Conservation (phyloP, 2,329 filamentous ascomycete genomes). For the Zymoseptoria tritici region DNA sequence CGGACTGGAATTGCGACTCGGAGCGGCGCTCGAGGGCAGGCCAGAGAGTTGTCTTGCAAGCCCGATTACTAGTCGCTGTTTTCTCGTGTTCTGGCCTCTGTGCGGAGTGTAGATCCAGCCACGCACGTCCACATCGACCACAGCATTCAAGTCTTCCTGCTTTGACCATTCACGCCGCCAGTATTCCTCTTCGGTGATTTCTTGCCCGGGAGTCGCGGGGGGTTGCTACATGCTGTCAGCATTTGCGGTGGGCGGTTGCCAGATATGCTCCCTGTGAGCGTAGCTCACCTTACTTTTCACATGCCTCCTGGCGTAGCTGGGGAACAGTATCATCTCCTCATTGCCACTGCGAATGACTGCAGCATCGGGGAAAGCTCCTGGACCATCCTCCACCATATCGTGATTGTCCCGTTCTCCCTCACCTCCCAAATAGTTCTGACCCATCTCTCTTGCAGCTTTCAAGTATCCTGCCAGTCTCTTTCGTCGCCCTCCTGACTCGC, state of each 20-base stretch:
- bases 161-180: conserved; percentile 73
- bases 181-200: conserved; percentile 46
- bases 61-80: conserved; percentile 79
- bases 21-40: conserved; percentile 52
- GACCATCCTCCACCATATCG: conserved; percentile 16
- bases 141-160: conserved; percentile 71
- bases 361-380: conserved; percentile 72
- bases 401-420: conserved; percentile 28
- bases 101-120: conserved; percentile 93
- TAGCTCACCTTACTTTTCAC: conserved; percentile 41
- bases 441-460: conserved; percentile 63
- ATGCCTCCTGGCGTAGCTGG: conserved; percentile 79
- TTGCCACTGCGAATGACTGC: conserved; percentile 71
- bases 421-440: conserved; percentile 44
- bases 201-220: conserved; percentile 13
- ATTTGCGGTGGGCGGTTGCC: background rate
- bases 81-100: conserved; percentile 73
- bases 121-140: conserved; percentile 89
- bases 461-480: conserved; percentile 69
- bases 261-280: background rate
- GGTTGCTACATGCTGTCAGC: conserved; percentile 4
- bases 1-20: conserved; percentile 40
- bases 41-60: conserved; percentile 83
- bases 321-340: conserved; percentile 92
- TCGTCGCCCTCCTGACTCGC: conserved; percentile 62